These are phyloP conservation scores for Cryptococcus wingfieldii DNA, from an alignment of 1,284 basidiomycete genomes.

Conservation along the genomic window DNA sequence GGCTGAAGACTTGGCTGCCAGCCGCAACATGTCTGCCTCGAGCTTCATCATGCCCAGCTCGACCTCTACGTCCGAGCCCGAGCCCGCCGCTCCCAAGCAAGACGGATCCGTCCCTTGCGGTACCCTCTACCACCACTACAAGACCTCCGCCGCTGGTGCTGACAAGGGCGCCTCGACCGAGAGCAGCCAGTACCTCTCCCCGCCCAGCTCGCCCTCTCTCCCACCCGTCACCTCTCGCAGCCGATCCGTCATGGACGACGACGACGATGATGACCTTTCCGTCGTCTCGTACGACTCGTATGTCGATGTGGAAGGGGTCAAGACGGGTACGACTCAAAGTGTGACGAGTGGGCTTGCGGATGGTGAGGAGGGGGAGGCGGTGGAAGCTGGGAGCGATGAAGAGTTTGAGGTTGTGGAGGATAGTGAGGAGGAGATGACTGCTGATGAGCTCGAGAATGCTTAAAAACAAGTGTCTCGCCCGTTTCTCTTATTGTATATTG, in stretches of 20 bases:
- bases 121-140: not conserved
- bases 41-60: conserved; percentile 14
- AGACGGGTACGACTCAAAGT: conserved; percentile 5
- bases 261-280: conserved; percentile 7
- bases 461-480: not conserved
- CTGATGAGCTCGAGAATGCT: conserved; percentile 10
- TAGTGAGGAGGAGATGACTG: conserved; percentile 15
- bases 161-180: no score
- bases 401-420: conserved; percentile 9
- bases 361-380: conserved; percentile 12
- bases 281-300: conserved; percentile 5
- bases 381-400: conserved; percentile 6
- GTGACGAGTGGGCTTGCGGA: not conserved
- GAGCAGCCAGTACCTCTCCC: not conserved
- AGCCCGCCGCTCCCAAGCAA: not conserved
- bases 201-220: not conserved
- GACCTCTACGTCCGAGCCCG: not conserved
- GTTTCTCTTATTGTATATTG: not conserved
- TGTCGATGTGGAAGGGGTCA: conserved; percentile 9
- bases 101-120: not conserved
- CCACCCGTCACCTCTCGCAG: not conserved
- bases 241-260: conserved; percentile 3
- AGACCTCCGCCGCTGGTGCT: no score
- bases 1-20: conserved; percentile 2
- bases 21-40: conserved; percentile 6